A percentile compares a stretch with the other conserved stretches of the same genome.
phyloP scores from a whole-genome alignment of 208 protist genomes.

The Trypanosoma grayi region DNA sequence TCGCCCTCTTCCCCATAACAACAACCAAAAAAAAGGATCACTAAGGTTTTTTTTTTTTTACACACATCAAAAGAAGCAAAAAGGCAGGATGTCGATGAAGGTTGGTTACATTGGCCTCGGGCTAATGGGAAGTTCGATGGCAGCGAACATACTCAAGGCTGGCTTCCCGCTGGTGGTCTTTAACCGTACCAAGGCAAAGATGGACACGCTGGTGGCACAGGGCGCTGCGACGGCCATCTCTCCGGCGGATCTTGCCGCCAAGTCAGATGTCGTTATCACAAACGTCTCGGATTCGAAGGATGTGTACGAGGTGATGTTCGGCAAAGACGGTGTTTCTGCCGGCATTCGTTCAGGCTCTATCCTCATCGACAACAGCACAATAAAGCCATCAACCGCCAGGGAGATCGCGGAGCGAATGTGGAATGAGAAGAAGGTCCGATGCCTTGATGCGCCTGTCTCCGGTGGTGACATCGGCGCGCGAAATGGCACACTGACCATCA shows the following conservation, averaged over 20 bases:
- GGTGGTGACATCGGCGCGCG: constrained; percentile 93
- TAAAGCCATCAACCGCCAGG: constrained; percentile 88
- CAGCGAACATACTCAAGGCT: constrained; percentile 82
- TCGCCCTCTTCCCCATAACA: not conserved
- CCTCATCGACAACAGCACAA: constrained; percentile 96
- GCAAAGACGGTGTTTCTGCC: constrained; percentile 67
- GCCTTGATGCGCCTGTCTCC: constrained; percentile 95
- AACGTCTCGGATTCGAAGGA: constrained; percentile 92
- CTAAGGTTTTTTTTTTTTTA: not conserved
- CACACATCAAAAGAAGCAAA: not conserved
- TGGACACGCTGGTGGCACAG: constrained; percentile 62
- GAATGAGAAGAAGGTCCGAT: constrained; percentile 65
- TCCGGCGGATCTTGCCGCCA: constrained; percentile 77
- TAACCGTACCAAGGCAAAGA: constrained; percentile 85
- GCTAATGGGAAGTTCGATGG: constrained; percentile 94
- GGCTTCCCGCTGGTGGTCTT: constrained; percentile 86
- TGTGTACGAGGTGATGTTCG: constrained; percentile 87
- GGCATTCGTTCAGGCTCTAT: constrained; percentile 71
- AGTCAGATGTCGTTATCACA: constrained; percentile 89
- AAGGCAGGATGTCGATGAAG: constrained; percentile 32
- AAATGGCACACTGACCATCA: constrained; percentile 93
- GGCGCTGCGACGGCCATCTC: constrained; percentile 68
- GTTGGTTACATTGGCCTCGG: constrained; percentile 93
- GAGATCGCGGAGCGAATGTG: constrained; percentile 82
- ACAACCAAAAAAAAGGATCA: not conserved